Base-by-base conservation (phyloP, 179 eudicot species). In the Beta lomatogona region DNA sequence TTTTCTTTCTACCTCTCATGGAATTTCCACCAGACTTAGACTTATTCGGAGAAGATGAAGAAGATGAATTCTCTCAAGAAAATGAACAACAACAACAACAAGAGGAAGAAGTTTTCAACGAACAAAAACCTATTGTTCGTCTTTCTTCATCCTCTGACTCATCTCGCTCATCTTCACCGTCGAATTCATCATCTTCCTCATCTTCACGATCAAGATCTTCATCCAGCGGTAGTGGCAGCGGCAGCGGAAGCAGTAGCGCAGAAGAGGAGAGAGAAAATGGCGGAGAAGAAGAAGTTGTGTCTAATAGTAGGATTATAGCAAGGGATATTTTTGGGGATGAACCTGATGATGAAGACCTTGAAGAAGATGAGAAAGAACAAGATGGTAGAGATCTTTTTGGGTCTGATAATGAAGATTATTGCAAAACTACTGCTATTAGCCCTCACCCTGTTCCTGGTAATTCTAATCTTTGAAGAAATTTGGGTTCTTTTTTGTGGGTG, bases 381-480 rank as follows among this genome's bases (percentile, higher is more conserved):
- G 95, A 85, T 69, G 83, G 81, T 6, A 88, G 88, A 69, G 99
- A 97, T 90, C 91, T 97, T 70, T 97, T 97, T 90, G 99, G 98
- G 19, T 82, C 91, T 74, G 98, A 94, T 88, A 94, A 96, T 87
- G 95, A 94, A 64, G 98, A 93, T 54, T 96, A 93, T 79, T 86
- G 86, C 59, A 94, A 86, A 76, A 96, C 97, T 55, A 85, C 58
- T 25, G 89, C 93, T 41, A 65, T 68, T 60, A 94, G 99, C 72
- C 87, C 92, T 60, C 85, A 79, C 70, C 89, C 90, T 16, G 97
- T 96, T 36, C 99, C 99, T 79, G 98, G 99, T 94, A 81, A 84
- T 72, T 44, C 2, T n/a, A 36, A 18, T 11, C n/a, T 44, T 68
- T 75, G 16, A 3, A 22, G 21, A 36, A 22, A 31, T 57, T 75